These are phyloP conservation scores for sorghum (Sorghum bicolor) DNA, from an alignment of 176 grass and related monocot species.

Conservation along the genomic window DNA sequence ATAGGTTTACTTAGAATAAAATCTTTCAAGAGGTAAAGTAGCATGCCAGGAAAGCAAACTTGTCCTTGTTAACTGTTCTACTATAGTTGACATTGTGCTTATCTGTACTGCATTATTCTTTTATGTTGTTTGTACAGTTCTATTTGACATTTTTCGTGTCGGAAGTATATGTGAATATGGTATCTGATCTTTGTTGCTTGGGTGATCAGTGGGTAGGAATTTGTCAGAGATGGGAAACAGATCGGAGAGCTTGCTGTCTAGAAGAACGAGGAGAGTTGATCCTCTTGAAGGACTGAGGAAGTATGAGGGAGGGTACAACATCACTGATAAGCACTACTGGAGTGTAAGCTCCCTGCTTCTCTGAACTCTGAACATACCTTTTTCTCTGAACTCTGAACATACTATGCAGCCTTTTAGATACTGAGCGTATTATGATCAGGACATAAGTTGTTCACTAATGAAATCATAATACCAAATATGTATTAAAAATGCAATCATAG, in stretches of 20 bases:
- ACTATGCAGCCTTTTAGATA: neutral
- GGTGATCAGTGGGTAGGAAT: constrained; percentile 29
- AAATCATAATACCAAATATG: neutral
- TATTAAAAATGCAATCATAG: neutral
- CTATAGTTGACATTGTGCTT: neutral
- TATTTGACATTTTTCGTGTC: neutral
- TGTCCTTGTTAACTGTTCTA: constrained; percentile 3
- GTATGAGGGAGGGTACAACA: constrained; percentile 86
- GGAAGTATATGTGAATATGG: neutral
- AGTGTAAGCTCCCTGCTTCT: constrained; percentile 66
- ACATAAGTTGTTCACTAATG: neutral
- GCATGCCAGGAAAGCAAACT: neutral
- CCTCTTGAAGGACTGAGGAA: constrained; percentile 62
- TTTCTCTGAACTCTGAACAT: neutral
- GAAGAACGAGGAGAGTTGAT: constrained; percentile 63
- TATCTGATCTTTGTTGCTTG: constrained; percentile 16
- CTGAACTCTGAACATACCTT: neutral
- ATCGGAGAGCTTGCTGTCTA: constrained; percentile 35
- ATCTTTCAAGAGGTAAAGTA: neutral
- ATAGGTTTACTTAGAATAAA: neutral
- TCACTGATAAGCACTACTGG: constrained; percentile 92
- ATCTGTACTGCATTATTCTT: neutral
- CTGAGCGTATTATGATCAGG: neutral
- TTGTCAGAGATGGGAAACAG: constrained; percentile 27
- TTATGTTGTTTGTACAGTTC: constrained; percentile 20